A percentile compares a stretch with the other conserved stretches of the same genome.
Evolutionary conservation across 1,284 basidiomycete species (phyloP).

Genomic region (Moesziomyces sp.): DNA sequence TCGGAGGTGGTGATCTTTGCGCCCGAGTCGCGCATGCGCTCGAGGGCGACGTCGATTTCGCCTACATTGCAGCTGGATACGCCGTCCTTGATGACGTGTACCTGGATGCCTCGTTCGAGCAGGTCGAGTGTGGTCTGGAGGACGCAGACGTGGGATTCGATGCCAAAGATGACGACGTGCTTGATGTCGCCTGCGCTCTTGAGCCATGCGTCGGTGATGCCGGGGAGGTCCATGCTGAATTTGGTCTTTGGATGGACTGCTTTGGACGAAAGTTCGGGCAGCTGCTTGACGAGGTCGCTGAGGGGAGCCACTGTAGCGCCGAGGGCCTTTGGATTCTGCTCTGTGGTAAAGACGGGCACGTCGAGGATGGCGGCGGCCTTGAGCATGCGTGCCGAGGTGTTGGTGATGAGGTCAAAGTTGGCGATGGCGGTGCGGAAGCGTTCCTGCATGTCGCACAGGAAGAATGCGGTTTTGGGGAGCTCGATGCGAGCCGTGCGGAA

Average conservation of each 20-base stretch:
- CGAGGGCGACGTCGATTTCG: constrained; percentile 70
- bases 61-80: constrained; percentile 80
- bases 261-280: constrained; percentile 74
- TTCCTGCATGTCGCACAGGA: constrained; percentile 63
- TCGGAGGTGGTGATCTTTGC: constrained; percentile 84
- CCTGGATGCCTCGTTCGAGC: constrained; percentile 72
- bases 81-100: constrained; percentile 82
- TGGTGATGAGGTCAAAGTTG: constrained; percentile 52
- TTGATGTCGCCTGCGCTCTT: constrained; percentile 69
- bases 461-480: constrained; percentile 56
- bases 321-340: constrained; percentile 83
- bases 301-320: constrained; percentile 78
- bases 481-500: constrained; percentile 47
- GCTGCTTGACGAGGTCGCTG: constrained; percentile 71
- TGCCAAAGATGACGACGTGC: constrained; percentile 82
- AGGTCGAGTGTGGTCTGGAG: constrained; percentile 82
- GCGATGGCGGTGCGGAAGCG: constrained; percentile 56
- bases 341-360: constrained; percentile 80
- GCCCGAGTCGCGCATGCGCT: constrained; percentile 78
- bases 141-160: constrained; percentile 88
- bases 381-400: constrained; percentile 56
- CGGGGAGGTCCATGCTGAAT: constrained; percentile 84
- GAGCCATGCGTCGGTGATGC: constrained; percentile 73
- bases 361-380: constrained; percentile 72
- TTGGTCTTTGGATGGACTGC: constrained; percentile 77